phyloP scores from a whole-genome alignment of 2,329 filamentous ascomycete genomes.

The Colletotrichum eremochloae region DNA sequence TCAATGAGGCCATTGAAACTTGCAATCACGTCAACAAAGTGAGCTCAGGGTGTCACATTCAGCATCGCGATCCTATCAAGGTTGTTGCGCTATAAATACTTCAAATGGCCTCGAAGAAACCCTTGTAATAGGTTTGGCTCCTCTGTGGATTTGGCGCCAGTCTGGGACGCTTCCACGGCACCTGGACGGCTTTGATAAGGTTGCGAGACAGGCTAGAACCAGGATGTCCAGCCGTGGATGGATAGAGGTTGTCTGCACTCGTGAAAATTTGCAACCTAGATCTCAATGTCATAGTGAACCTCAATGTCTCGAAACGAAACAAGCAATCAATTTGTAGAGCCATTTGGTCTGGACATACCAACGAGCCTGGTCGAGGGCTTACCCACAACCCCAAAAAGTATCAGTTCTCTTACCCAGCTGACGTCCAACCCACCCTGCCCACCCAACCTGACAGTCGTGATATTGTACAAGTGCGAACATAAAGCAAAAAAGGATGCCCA shows the following conservation, averaged over 20 bases:
- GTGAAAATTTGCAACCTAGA: too few relatives aligned
- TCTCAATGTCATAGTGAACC: too few relatives aligned
- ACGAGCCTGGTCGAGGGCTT: neutral
- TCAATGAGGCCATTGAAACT: neutral
- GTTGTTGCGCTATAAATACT: neutral
- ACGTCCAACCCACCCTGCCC: neutral
- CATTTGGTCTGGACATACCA: neutral
- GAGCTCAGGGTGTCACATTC: neutral
- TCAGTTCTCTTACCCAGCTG: neutral
- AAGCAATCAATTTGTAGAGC: neutral
- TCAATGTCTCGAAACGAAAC: neutral
- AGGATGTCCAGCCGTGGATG: constrained; percentile 1
- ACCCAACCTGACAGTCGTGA: neutral
- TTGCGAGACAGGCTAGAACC: neutral
- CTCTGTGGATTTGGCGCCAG: neutral
- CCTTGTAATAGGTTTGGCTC: neutral
- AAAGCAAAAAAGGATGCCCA: neutral
- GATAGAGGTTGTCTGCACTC: neutral
- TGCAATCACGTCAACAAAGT: constrained; percentile 1
- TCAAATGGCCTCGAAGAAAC: neutral
- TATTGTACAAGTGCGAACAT: constrained; percentile 1
- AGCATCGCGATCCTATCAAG: constrained; percentile 5
- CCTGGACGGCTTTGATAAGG: neutral
- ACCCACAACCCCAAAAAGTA: neutral
- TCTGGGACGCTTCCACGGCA: neutral